Evolutionary conservation across 495 filamentous ascomycete species (phyloP), one percentile per base, ranked within the genome.

Genomic region (Chlorociboria aeruginascens): DNA sequence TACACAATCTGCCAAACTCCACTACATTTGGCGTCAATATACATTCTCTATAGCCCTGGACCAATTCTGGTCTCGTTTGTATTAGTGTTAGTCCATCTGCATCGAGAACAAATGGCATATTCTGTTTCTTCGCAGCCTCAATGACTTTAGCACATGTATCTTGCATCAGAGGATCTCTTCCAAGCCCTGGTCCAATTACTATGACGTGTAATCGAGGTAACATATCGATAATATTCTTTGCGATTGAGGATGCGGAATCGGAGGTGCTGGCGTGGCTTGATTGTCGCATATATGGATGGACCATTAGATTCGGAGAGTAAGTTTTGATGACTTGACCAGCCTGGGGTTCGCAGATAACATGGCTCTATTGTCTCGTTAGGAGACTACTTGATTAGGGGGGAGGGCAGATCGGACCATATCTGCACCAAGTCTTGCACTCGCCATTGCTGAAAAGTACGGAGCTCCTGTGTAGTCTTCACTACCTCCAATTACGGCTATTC

Each of bases 271-370:
- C 68, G 33, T 64, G 53, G 28, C 68, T 63, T 7, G 76, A 71
- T 65, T 89, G 86, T 31, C 89, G 88, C 74, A 98, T 89, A 42
- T 94, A 73, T 2, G 92, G 93, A 62, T 97, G 93, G 11, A 98
- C 93, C 93, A 98, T 97, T 11, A 98, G 69, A 66, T 97, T 96
- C 8, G 92, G 92, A 32, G 93, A 97, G 71, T 97, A 98, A 12
- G 85, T 80, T 72, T 98, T 98, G 60, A 98, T 93, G 38, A 96
- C 90, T 63, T 77, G 71, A 49, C 81, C 85, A 40, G 93, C 93
- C 51, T 78, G 81, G 25, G 83, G 85, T 53, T 94, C 92, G 69
- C 92, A 98, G 63, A 98, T 89, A 47, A 98, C 83, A 69, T 98
- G 93, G 61, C 85, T 92, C 88, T 95, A 58, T 42, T 43, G 49